These are phyloP conservation scores for Linum lewisii DNA, from an alignment of 345 rosid species.

Conservation along the genomic window DNA sequence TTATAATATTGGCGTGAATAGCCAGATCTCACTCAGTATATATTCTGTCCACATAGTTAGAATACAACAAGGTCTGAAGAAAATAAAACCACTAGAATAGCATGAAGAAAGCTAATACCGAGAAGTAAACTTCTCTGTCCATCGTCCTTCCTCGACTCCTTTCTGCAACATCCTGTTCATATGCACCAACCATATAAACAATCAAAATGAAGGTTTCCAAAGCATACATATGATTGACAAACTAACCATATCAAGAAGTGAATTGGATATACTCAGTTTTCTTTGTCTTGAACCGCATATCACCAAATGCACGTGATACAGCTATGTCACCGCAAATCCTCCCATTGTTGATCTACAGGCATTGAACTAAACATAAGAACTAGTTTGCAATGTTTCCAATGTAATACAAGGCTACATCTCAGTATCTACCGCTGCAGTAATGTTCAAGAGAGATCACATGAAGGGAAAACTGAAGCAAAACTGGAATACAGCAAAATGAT, in stretches of 20 bases:
- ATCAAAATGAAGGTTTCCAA: neutral
- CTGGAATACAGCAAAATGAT: too few relatives aligned
- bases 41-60: too few relatives aligned
- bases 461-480: too few relatives aligned
- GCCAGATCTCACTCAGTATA: too few relatives aligned
- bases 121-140: slow-evolving; percentile 86
- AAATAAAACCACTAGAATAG: neutral
- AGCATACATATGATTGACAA: neutral
- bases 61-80: neutral
- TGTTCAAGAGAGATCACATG: too few relatives aligned
- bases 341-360: slow-evolving; percentile 62
- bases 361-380: slow-evolving; percentile 10
- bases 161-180: slow-evolving; percentile 73
- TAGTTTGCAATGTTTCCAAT: slow-evolving; percentile 2
- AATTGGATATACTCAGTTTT: slow-evolving; percentile 54
- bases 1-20: too few relatives aligned
- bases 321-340: slow-evolving; percentile 95
- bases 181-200: slow-evolving; percentile 7
- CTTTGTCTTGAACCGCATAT: slow-evolving; percentile 79
- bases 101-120: slow-evolving; percentile 31
- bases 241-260: slow-evolving; percentile 1
- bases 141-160: slow-evolving; percentile 72
- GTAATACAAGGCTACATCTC: neutral
- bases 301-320: slow-evolving; percentile 93
- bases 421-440: too few relatives aligned